Base-by-base conservation (phyloP, 331 rosid genomes). In the Dryas integrifolia region DNA sequence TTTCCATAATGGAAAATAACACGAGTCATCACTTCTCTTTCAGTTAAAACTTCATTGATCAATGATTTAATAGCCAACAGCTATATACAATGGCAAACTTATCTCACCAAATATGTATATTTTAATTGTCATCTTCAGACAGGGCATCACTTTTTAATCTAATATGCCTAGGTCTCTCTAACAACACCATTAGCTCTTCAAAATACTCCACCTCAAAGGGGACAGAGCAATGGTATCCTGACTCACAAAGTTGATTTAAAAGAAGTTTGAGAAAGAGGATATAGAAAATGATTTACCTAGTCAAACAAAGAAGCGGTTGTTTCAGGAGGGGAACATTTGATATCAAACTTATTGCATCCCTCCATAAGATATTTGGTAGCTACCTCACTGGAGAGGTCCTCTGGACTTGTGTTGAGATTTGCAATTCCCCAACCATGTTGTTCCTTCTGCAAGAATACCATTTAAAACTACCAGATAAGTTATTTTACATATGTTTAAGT, bases 381-480 rank as follows among this genome's bases (percentile, higher is more conserved):
- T 83, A 88, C 96, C 72, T 83, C 90, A 61, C 97, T 84, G 0
- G 92, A 57, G 35, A 94, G 80, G 83, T 94, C 90, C 81, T 85
- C 86, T 48, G 98, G 98, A 46, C 58, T 46, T 78, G 89, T 94
- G 77, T 43, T 83, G 21, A 94, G 90, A 81, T 79, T 82, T 3
- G 97, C 97, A 91, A 77, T 59, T 75, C 98, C 62, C 82, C 97
- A 21, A 94, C 86, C 98, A 91, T 91, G 82, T 94, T 97, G 80
- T 91, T 84, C 87, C 97, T 84, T 72, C 96, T 90, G 90, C 63
- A 83, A 63, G 16, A 40, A 13, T 62, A 67, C 14, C 53, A 57
- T 56, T 18, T 9, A 16, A 72, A 84, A 67, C 75, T 69, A 46
- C 47, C 49, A 72, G 76, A 73, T 60, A 16, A 76, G 65, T 47